These are phyloP conservation scores for Solanum clarkiae DNA, from an alignment of 257 asterid genomes.

Conservation along the genomic window DNA sequence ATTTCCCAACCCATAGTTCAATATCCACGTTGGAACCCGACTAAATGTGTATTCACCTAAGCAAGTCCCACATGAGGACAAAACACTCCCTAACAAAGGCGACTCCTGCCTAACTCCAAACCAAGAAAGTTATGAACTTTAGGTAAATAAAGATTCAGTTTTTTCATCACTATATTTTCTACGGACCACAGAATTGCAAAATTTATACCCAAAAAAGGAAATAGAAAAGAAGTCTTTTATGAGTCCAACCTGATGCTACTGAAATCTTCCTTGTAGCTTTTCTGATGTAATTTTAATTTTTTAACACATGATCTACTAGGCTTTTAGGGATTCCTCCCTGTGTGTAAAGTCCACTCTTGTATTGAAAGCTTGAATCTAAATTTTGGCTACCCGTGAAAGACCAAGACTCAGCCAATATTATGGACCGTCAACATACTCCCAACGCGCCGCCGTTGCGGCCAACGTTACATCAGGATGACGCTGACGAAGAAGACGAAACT, in stretches of 20 bases:
- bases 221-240: constrained; percentile 27
- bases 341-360: constrained; percentile 30
- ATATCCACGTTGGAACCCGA: not conserved
- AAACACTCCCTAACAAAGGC: not conserved
- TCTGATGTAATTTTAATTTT: not conserved
- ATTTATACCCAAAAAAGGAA: not conserved
- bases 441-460: constrained; percentile 7
- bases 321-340: constrained; percentile 87
- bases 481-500: constrained; percentile 57
- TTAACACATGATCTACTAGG: constrained; percentile 1
- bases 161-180: not conserved
- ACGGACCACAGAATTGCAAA: not conserved
- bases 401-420: constrained; percentile 2
- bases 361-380: not conserved
- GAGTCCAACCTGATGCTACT: constrained; percentile 91
- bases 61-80: not conserved
- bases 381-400: constrained; percentile 2
- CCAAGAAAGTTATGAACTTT: not conserved
- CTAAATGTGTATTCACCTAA: not conserved
- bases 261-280: constrained; percentile 33
- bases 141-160: not conserved
- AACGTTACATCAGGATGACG: constrained; percentile 33
- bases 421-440: not conserved
- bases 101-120: not conserved
- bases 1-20: too few species aligned